These are phyloP conservation scores for Trametes meyenii DNA, from an alignment of 768 basidiomycete species.

Conservation along the genomic window DNA sequence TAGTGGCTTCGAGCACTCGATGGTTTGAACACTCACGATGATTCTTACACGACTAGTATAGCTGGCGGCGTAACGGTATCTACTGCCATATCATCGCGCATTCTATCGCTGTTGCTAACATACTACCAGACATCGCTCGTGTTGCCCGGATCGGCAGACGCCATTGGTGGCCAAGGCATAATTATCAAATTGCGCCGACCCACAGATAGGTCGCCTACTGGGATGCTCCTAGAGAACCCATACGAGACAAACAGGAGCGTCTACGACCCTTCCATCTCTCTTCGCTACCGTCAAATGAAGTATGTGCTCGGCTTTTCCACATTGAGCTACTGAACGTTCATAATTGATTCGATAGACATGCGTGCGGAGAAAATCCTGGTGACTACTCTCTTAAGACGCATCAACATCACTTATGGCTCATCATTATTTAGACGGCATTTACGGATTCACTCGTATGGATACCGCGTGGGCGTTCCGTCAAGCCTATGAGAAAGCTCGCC, in stretches of 20 bases:
- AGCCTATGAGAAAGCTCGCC: constrained; percentile 67
- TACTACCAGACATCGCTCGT: constrained; percentile 55
- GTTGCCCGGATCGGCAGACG: constrained; percentile 65
- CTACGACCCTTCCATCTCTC: constrained; percentile 46
- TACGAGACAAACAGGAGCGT: constrained; percentile 58
- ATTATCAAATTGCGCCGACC: constrained; percentile 80
- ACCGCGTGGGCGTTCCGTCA: constrained; percentile 68
- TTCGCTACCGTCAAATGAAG: constrained; percentile 84
- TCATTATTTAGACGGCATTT: constrained; percentile 23
- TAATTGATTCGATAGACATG: not conserved
- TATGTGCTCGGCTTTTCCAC: constrained; percentile 30
- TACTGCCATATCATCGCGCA: not conserved
- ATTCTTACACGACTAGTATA: constrained; percentile 66
- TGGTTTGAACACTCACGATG: constrained; percentile 80
- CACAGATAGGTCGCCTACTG: constrained; percentile 65
- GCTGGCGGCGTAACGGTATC: constrained; percentile 71
- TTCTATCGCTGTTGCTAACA: not conserved
- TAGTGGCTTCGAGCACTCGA: constrained; percentile 74
- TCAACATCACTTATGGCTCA: not conserved
- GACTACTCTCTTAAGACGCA: not conserved
- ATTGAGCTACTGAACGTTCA: not conserved
- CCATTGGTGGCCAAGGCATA: constrained; percentile 71
- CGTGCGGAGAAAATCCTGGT: constrained; percentile 58
- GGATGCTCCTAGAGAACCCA: constrained; percentile 78
- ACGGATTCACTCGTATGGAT: constrained; percentile 55